phyloP scores from a whole-genome alignment of 768 basidiomycete species.

The Termitomyces sp. region DNA sequence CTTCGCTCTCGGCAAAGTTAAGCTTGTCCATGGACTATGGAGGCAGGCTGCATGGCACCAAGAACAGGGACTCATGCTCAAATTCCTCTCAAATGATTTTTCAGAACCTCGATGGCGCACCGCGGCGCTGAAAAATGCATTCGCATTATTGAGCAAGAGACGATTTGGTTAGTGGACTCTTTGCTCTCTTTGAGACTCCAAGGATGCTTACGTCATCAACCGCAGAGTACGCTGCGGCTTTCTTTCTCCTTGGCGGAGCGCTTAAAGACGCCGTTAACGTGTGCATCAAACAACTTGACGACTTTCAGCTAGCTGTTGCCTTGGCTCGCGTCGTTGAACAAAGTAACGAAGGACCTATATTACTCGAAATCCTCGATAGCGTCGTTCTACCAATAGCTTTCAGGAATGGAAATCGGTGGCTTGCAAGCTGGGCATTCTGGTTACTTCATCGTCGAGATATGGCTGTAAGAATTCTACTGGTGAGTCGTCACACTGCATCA shows the following conservation, averaged over 20 bases:
- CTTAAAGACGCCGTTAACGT: slow-evolving; percentile 90
- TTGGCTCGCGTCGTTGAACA: slow-evolving; percentile 82
- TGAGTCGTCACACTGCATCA: slow-evolving; percentile 30
- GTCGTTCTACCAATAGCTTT: slow-evolving; percentile 84
- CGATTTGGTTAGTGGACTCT: slow-evolving; percentile 66
- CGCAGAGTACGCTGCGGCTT: slow-evolving; percentile 95
- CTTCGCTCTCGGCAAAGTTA: slow-evolving; percentile 89
- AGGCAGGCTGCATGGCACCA: slow-evolving; percentile 91
- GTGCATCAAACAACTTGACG: slow-evolving; percentile 79
- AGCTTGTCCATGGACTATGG: slow-evolving; percentile 93
- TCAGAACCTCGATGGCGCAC: slow-evolving; percentile 78
- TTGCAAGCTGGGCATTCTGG: slow-evolving; percentile 98
- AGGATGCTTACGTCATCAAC: neutral
- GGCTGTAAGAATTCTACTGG: slow-evolving; percentile 85
- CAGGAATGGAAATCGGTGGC: slow-evolving; percentile 83
- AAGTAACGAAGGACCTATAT: slow-evolving; percentile 73
- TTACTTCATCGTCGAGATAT: slow-evolving; percentile 81
- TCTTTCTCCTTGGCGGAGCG: slow-evolving; percentile 88
- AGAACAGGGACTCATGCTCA: slow-evolving; percentile 85
- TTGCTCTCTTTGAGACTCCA: neutral
- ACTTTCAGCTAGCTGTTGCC: slow-evolving; percentile 88
- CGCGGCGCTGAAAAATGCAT: slow-evolving; percentile 95
- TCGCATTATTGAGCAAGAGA: slow-evolving; percentile 83
- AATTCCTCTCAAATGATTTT: slow-evolving; percentile 91
- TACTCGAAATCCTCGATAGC: slow-evolving; percentile 63